Evolutionary conservation across 2,329 filamentous ascomycete species (phyloP).

Genomic region (Xylaria arbuscula): DNA sequence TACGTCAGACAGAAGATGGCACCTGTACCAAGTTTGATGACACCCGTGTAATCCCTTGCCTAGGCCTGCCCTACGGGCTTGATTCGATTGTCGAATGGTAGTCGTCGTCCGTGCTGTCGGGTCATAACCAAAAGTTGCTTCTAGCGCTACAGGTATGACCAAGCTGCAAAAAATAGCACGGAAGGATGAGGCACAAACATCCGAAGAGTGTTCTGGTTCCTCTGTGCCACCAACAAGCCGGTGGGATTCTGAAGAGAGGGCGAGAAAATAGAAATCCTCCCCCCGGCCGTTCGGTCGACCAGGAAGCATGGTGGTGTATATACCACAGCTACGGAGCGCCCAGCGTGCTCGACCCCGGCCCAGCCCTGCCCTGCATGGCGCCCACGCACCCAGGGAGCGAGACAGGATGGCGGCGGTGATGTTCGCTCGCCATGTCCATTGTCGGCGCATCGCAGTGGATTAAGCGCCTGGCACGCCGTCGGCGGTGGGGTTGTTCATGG

Average conservation of each 20-base stretch:
- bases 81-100: slow-evolving; percentile 20
- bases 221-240: slow-evolving; percentile 29
- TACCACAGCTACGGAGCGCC: slow-evolving; percentile 36
- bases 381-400: slow-evolving; percentile 33
- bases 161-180: slow-evolving; percentile 28
- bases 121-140: slow-evolving; percentile 14
- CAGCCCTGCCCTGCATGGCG: slow-evolving; percentile 21
- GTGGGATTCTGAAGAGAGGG: slow-evolving; percentile 21
- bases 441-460: slow-evolving; percentile 37
- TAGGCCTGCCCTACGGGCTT: slow-evolving; percentile 4
- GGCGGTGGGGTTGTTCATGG: slow-evolving; percentile 42
- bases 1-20: slow-evolving; percentile 23
- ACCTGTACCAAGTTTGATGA: slow-evolving; percentile 20
- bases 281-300: slow-evolving; percentile 30
- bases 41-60: neutral
- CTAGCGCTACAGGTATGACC: neutral
- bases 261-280: slow-evolving; percentile 34
- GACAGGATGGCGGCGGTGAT: slow-evolving; percentile 37
- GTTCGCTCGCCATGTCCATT: slow-evolving; percentile 31
- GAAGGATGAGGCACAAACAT: slow-evolving; percentile 20
- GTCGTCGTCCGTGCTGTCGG: slow-evolving; percentile 19
- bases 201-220: slow-evolving; percentile 1
- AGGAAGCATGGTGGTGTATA: slow-evolving; percentile 41
- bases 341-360: slow-evolving; percentile 24
- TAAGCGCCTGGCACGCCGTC: slow-evolving; percentile 46